A percentile compares a stretch with the other conserved stretches of the same genome.
These are phyloP conservation scores for Aspergillus kassunensis DNA, from an alignment of 495 filamentous ascomycete genomes.

Conservation along the genomic window DNA sequence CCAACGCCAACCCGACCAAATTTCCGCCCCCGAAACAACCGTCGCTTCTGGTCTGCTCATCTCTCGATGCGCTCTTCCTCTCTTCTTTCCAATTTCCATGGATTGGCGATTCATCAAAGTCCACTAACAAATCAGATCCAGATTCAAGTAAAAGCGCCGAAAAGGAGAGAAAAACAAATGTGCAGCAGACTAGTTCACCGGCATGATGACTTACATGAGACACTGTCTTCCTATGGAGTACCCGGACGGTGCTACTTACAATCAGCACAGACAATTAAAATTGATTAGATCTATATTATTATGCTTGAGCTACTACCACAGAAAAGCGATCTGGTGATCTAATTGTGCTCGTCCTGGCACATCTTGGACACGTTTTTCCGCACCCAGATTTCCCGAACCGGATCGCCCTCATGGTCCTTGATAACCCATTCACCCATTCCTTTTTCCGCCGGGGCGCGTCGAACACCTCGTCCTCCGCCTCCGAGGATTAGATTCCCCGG, in stretches of 20 bases:
- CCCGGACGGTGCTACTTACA: too few species aligned
- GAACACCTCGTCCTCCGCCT: slow-evolving; percentile 70
- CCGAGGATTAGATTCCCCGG: slow-evolving; percentile 57
- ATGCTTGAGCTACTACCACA: too few species aligned
- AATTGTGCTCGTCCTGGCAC: slow-evolving; percentile 15
- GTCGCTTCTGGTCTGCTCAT: not conserved
- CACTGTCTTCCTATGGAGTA: not conserved
- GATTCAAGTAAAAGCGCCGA: not conserved
- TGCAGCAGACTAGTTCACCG: slow-evolving; percentile 3
- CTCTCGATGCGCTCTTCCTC: not conserved
- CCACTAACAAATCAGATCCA: not conserved
- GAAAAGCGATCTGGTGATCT: too few species aligned
- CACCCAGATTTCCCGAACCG: slow-evolving; percentile 60
- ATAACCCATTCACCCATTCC: slow-evolving; percentile 76
- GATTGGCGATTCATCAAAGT: not conserved
- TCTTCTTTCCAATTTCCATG: not conserved
- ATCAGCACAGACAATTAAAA: too few species aligned
- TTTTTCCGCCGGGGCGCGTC: slow-evolving; percentile 53
- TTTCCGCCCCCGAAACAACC: slow-evolving; percentile 2
- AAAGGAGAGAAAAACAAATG: slow-evolving; percentile 10
- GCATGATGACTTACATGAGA: slow-evolving; percentile 10
- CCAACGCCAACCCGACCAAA: slow-evolving; percentile 1
- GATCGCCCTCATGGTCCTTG: slow-evolving; percentile 57
- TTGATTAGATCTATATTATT: too few species aligned
- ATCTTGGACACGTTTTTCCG: slow-evolving; percentile 32